Conservation (phyloP, 2,329 filamentous ascomycete genomes). For the Pleoardoris graminearum region DNA sequence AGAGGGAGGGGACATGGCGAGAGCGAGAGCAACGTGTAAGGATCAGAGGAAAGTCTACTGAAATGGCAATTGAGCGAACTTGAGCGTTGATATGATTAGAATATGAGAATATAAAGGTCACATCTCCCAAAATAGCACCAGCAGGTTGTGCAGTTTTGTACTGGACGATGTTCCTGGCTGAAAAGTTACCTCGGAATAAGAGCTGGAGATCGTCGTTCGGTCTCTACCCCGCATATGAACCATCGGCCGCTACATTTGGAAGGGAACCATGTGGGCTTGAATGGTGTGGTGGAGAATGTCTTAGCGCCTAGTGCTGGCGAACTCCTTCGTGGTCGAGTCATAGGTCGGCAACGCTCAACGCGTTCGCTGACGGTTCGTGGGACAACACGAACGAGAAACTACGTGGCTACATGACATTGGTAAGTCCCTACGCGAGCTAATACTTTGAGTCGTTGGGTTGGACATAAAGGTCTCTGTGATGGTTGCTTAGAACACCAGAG, state of each 20-base stretch:
- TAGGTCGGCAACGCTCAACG: too few relatives aligned
- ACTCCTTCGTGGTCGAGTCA: neutral
- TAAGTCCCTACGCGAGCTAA: too few relatives aligned
- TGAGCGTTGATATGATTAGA: too few relatives aligned
- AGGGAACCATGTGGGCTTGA: neutral
- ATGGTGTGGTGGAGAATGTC: neutral
- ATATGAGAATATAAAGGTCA: too few relatives aligned
- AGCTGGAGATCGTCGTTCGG: neutral
- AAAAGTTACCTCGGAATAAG: neutral
- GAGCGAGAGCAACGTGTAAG: neutral
- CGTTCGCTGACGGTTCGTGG: neutral
- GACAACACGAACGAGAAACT: neutral
- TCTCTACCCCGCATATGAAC: neutral
- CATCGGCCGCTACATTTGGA: neutral
- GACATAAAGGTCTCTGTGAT: too few relatives aligned
- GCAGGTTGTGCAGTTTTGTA: neutral
- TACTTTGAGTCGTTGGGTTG: too few relatives aligned
- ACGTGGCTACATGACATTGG: too few relatives aligned
- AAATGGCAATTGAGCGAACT: neutral
- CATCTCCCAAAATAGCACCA: too few relatives aligned
- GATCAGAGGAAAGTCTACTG: neutral
- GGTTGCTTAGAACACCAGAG: too few relatives aligned
- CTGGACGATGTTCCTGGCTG: neutral
- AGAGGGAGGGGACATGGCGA: conserved; percentile 36
- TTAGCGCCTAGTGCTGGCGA: neutral